Evolutionary conservation across 169 alveolate species (phyloP).

Genomic region (Babesia microti): DNA sequence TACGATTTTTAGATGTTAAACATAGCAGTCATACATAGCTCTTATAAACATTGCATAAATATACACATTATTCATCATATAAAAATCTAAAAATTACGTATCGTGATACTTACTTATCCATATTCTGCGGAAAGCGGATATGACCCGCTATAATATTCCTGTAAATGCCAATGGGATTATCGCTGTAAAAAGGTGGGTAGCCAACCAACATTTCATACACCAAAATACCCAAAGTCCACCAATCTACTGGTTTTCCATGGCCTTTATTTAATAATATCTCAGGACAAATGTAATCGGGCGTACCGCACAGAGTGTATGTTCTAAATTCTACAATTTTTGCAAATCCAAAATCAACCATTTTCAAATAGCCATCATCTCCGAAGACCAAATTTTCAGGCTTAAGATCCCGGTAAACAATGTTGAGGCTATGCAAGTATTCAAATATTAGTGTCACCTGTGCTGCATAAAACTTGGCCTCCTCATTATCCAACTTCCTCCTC

Average conservation of each 20-base stretch:
- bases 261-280: slow-evolving; percentile 93
- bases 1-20: neutral
- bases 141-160: slow-evolving; percentile 90
- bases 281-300: slow-evolving; percentile 99
- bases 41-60: too few species aligned
- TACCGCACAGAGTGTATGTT: slow-evolving; percentile 98
- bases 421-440: slow-evolving; percentile 86
- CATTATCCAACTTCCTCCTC: slow-evolving; percentile 80
- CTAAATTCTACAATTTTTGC: slow-evolving; percentile 94
- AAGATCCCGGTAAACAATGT: slow-evolving; percentile 86
- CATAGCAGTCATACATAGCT: too few species aligned
- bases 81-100: too few species aligned
- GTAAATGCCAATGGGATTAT: slow-evolving; percentile 92
- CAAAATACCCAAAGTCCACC: slow-evolving; percentile 97
- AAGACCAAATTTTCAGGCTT: slow-evolving; percentile 94
- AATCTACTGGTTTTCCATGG: slow-evolving; percentile 91
- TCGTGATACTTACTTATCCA: slow-evolving; percentile 69
- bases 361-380: slow-evolving; percentile 91
- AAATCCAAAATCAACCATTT: slow-evolving; percentile 98
- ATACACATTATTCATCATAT: too few species aligned
- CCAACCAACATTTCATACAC: slow-evolving; percentile 96
- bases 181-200: slow-evolving; percentile 94
- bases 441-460: slow-evolving; percentile 88
- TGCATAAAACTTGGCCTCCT: slow-evolving; percentile 86
- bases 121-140: slow-evolving; percentile 82